phyloP scores from a whole-genome alignment of 2,329 filamentous ascomycete species.

The Sarocladiaceae sp. region DNA sequence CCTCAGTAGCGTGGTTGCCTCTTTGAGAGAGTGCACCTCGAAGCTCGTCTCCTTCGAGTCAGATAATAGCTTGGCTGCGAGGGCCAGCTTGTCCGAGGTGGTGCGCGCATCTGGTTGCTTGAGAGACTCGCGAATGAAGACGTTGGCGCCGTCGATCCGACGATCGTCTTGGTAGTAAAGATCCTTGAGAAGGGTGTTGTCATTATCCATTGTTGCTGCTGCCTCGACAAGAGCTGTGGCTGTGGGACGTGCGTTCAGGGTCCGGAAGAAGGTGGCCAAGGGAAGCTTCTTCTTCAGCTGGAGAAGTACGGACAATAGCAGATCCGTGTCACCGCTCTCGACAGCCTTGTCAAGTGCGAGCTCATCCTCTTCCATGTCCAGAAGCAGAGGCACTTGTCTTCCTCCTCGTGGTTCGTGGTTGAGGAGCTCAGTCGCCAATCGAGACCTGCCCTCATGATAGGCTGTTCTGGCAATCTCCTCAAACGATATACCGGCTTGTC shows the following conservation, averaged over 20 bases:
- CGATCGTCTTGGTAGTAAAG: constrained; percentile 97
- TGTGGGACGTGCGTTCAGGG: constrained; percentile 76
- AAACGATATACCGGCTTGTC: constrained; percentile 90
- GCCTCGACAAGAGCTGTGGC: constrained; percentile 88
- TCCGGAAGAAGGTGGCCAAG: constrained; percentile 84
- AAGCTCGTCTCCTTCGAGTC: constrained; percentile 76
- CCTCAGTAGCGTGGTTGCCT: constrained; percentile 72
- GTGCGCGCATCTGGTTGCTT: constrained; percentile 62
- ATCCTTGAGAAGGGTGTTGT: constrained; percentile 84
- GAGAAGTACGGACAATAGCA: constrained; percentile 83
- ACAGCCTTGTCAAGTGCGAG: constrained; percentile 94
- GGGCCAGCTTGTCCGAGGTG: constrained; percentile 78
- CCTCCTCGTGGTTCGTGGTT: constrained; percentile 92
- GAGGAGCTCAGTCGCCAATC: constrained; percentile 83
- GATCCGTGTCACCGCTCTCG: constrained; percentile 88
- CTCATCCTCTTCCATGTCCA: constrained; percentile 94
- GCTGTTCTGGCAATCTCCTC: constrained; percentile 89
- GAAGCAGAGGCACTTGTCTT: constrained; percentile 87
- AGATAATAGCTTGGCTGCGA: constrained; percentile 73
- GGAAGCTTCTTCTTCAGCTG: constrained; percentile 87
- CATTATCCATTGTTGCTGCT: constrained; percentile 59
- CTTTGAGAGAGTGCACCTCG: constrained; percentile 69
- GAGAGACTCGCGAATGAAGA: constrained; percentile 81
- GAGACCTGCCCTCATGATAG: constrained; percentile 84
- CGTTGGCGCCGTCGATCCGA: constrained; percentile 76